A percentile compares a stretch with the other conserved stretches of the same genome.
Evolutionary conservation across 2,329 filamentous ascomycete species (phyloP).

Genomic region (Boeremia exigua): DNA sequence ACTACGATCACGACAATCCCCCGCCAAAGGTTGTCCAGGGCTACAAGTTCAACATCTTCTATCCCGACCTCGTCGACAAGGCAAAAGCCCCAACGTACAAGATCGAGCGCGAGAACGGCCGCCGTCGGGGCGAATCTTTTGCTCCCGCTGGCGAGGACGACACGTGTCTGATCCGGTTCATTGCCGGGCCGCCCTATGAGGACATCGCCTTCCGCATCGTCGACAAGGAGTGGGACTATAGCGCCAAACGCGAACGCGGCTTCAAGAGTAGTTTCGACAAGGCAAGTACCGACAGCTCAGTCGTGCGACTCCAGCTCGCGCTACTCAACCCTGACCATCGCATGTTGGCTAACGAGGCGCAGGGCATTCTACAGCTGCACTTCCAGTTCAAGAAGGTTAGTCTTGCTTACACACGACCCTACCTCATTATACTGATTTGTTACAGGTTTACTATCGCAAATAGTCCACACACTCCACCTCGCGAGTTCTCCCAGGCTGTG

Average conservation of each 20-base stretch:
- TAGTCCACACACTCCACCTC: slow-evolving; percentile 19
- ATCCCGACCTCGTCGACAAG: slow-evolving; percentile 95
- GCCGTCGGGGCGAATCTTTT: slow-evolving; percentile 88
- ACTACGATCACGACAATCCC: slow-evolving; percentile 98
- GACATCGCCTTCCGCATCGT: slow-evolving; percentile 97
- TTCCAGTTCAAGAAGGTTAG: slow-evolving; percentile 98
- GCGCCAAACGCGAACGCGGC: slow-evolving; percentile 89
- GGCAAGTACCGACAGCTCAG: slow-evolving; percentile 61
- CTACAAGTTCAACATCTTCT: slow-evolving; percentile 99
- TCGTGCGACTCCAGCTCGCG: neutral
- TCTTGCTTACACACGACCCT: neutral
- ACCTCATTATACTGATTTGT: slow-evolving; percentile 26
- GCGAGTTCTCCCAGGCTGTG: neutral
- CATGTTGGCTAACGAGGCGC: slow-evolving; percentile 38
- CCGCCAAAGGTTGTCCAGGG: slow-evolving; percentile 98
- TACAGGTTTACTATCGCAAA: slow-evolving; percentile 57
- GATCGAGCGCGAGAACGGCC: slow-evolving; percentile 90
- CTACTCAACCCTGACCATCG: neutral
- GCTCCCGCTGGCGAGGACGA: slow-evolving; percentile 95
- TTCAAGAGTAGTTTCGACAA: slow-evolving; percentile 98
- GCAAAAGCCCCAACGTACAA: slow-evolving; percentile 93
- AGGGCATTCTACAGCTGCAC: slow-evolving; percentile 95
- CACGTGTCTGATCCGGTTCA: slow-evolving; percentile 94
- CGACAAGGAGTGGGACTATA: slow-evolving; percentile 99
- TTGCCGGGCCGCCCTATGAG: slow-evolving; percentile 93